Evolutionary conservation across 441 rosid species (phyloP).

Genomic region (Populus hybrid): DNA sequence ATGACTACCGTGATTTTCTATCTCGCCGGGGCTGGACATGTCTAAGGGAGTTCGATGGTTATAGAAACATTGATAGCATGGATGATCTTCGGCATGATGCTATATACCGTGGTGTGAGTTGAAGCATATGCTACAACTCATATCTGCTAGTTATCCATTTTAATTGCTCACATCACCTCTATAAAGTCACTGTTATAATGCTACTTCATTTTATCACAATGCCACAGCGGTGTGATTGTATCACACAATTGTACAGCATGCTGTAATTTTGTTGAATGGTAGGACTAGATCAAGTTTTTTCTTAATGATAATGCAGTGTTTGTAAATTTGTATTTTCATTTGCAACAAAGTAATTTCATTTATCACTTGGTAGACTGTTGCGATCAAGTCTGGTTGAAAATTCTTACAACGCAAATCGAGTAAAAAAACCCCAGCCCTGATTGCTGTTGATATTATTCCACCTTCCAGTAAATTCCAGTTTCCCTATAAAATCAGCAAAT

Average conservation of each 20-base stretch:
- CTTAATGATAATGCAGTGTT: neutral
- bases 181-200: neutral
- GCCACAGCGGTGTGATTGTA: neutral
- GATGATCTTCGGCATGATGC: slow-evolving; percentile 87
- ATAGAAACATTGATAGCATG: slow-evolving; percentile 75
- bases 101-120: slow-evolving; percentile 64
- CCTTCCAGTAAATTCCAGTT: too few relatives aligned
- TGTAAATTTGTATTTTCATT: slow-evolving; percentile 7
- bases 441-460: too few relatives aligned
- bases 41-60: slow-evolving; percentile 78
- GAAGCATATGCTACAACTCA: slow-evolving; percentile 14
- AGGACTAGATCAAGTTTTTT: neutral
- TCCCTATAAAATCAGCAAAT: too few relatives aligned
- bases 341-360: neutral
- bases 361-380: neutral
- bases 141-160: neutral
- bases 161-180: neutral
- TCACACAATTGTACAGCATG: slow-evolving; percentile 8
- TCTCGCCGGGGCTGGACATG: slow-evolving; percentile 76
- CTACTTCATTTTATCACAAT: neutral
- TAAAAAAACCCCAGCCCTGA: too few relatives aligned
- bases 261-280: slow-evolving; percentile 4
- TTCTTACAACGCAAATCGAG: too few relatives aligned
- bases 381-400: too few relatives aligned
- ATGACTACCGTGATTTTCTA: slow-evolving; percentile 78